Base-by-base conservation (phyloP, 2,329 filamentous ascomycete species). In the Trichophyton verrucosum region DNA sequence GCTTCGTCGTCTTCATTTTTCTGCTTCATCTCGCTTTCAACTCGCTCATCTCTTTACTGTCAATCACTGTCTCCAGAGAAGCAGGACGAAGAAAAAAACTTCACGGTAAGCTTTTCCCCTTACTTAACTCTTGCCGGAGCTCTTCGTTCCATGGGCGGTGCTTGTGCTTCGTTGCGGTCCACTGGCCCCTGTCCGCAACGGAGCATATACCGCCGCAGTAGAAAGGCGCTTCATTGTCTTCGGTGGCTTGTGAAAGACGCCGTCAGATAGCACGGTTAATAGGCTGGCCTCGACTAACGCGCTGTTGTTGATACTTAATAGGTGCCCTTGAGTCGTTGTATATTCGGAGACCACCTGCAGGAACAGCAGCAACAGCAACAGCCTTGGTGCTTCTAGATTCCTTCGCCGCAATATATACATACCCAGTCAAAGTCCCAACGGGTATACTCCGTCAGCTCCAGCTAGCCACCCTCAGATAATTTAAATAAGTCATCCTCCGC, bases 181-280 rank as follows among this genome's bases (percentile, higher is more conserved):
- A 53, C 49, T 53, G 49, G 49, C 49, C 49, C 49, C 49, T 53
- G 49, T 53, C 24, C 49, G 24, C 49, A 53, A 53, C 49, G 49
- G 49, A 53, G 49, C 49, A 53, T 53, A 53, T 30, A 13, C 22
- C 27, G 22, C 27, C 49, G 49, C 49, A 24, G 20, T 44, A 44
- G 40, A 44, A 47, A 47, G 20, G 44, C 33, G 44, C 44, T 20
- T 47, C 44, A 47, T 47, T n/a, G 33, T 38, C 33, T 3, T 38
- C 33, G 33, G 44, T 22, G n/a, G 44, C 44, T 24, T 47, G 44
- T 47, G 44, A 47, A 22, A 38, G 33, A 13, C 33, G 33, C 33
- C 2, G 33, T 38, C 33, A 38, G 44, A 47, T 17, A 44, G 15
- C 40, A 44, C 40, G 40, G 44, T 47, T 47, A 11, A 24, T 20